Conservation (phyloP, 108 stramenopile genomes). For the Nitzschia inconspicua region DNA sequence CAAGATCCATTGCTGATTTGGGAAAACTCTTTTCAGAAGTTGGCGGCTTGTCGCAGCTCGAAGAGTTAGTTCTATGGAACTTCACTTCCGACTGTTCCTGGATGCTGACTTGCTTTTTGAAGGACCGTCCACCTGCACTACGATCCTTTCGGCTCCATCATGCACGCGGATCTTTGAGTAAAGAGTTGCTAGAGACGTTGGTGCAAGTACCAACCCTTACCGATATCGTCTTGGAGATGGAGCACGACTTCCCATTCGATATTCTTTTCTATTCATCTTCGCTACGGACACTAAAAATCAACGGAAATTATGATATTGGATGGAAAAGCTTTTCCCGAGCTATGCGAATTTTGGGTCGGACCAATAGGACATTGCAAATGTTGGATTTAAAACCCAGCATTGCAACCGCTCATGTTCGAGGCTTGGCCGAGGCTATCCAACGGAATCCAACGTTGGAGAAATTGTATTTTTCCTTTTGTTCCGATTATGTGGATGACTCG, state of each 20-base stretch:
- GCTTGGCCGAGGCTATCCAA: not conserved
- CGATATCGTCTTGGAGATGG: constrained; percentile 7
- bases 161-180: too few relatives aligned
- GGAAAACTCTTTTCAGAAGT: too few relatives aligned
- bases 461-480: not conserved
- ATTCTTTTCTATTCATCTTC: not conserved
- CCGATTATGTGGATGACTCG: not conserved
- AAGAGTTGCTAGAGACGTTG: constrained; percentile 1
- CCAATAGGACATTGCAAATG: not conserved
- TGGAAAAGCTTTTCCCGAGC: constrained; percentile 8
- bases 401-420: not conserved
- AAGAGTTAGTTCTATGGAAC: too few relatives aligned
- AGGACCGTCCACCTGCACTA: too few relatives aligned
- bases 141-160: too few relatives aligned
- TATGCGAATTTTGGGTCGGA: not conserved
- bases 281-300: not conserved
- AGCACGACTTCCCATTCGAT: constrained; percentile 4
- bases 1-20: too few relatives aligned
- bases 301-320: too few relatives aligned
- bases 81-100: too few relatives aligned
- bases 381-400: not conserved
- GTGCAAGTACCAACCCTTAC: not conserved
- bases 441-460: not conserved
- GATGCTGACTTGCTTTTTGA: too few relatives aligned
- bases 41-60: too few relatives aligned